Base-by-base conservation (phyloP, 1,139 yeast genomes). In the Meyerozyma elateridarum region DNA sequence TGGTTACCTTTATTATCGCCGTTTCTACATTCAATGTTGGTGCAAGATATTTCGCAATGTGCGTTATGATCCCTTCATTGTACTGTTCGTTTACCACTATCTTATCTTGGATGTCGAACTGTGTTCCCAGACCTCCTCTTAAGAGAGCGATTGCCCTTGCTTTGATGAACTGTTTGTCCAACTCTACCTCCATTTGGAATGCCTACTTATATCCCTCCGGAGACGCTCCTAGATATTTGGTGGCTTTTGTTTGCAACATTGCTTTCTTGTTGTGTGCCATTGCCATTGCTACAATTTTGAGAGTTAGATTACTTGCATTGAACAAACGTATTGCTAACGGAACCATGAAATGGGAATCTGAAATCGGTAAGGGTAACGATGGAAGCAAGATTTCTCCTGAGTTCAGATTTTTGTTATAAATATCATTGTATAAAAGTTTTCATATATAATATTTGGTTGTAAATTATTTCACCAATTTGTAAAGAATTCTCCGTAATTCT, bases 31-130 rank as follows among this genome's bases (percentile, higher is more conserved):
- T 70, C 36, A 72, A 74, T 44, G 70, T 73, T 2, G 81, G 75
- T 5, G 79, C 80, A 3, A 59, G 82, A 38, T 76, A 76, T 43
- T 73, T 74, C 39, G 71, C 80, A 27, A 76, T 76, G 80, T 71
- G 78, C 51, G 56, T 76, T 35, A 73, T 76, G 78, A 70, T 76
- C 36, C 79, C 79, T 22, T 65, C 75, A 1, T 52, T 75, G 34
- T 75, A 75, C 48, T 72, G 78, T 47, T 66, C 79, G 0, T 76
- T 73, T 49, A 73, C 76, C 12, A 66, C 70, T 4, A 69, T 71
- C 32, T 59, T 73, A 33, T 64, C 81, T 2, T 76, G 81, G 79
- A 64, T 73, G 61, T 66, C 79, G 7, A 70, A 71, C 44, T 66
- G 67, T 42, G 54, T 59, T 39, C 69, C 78, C 25, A 59, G 77